Evolutionary conservation across 1,284 basidiomycete genomes (phyloP), one percentile per base, ranked within the genome.

Genomic region (Ceratobasidium sp.): DNA sequence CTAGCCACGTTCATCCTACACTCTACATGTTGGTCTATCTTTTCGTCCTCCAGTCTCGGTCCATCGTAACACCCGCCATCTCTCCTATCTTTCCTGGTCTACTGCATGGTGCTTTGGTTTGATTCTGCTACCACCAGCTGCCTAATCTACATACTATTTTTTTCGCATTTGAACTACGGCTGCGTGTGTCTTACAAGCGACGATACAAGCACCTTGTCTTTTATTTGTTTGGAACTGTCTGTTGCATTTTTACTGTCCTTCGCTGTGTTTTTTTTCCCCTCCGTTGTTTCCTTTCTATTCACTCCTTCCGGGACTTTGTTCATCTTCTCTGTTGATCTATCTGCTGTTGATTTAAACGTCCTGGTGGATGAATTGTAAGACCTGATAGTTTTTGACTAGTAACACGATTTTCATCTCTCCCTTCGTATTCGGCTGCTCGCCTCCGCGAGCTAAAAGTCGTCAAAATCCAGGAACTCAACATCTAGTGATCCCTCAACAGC

Each of bases 321-420:
- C 37, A 15, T 20, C 26, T n/a, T 8, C 31, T 71, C n/a, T 75
- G 60, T 63, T 45, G 58, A 69, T 69, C 53, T 69, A 69, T 37
- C 56, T 33, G 49, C 45, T 64, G 71, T 75, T 75, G 60, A 63
- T 64, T 23, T 54, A 51, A 75, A 23, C 53, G 33, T 51, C 60
- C 71, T 42, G 58, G 61, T 42, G 71, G 60, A 75, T 75, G 54
- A 54, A n/a, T 42, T 75, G 71, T 75, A 75, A 64, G 61, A 75
- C 42, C 64, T 64, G 60, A 51, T 75, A 63, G 58, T 64, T 69
- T 58, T 75, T 75, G 71, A 33, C 60, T 75, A 53, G 49, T 37
- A 75, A 54, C 71, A 39, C 45, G 49, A 73, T 49, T 42, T 60
- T 61, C 58, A 58, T 61, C 37, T 35, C 45, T 37, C 33, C 8